These are phyloP conservation scores for Coniochaeta hoffmannii DNA, from an alignment of 2,329 filamentous ascomycete species.

Conservation along the genomic window DNA sequence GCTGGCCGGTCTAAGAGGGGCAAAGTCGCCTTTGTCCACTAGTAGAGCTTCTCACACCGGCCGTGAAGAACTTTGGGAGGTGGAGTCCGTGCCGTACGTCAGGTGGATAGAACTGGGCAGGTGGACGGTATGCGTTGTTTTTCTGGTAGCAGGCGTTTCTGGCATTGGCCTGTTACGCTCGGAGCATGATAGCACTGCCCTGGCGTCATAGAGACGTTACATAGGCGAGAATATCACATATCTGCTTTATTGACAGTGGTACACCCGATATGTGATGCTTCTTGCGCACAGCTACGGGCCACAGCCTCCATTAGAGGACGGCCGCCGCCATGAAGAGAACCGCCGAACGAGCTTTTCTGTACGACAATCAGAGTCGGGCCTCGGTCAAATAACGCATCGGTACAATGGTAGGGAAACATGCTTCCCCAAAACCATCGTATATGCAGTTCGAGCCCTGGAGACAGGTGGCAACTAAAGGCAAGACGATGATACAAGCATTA, in stretches of 20 bases:
- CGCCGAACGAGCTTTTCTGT: background rate
- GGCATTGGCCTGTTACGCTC: background rate
- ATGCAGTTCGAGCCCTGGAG: background rate
- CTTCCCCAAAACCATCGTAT: background rate
- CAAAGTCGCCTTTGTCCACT: background rate
- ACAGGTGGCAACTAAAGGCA: background rate
- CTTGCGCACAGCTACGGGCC: background rate
- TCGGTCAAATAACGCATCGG: background rate
- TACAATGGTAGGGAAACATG: background rate
- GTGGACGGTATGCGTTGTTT: background rate
- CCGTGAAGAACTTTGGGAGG: background rate
- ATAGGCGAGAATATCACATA: background rate
- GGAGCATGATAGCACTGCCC: background rate
- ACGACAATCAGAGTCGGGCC: background rate
- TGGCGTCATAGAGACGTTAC: background rate
- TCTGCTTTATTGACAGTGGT: background rate
- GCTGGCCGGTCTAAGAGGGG: background rate
- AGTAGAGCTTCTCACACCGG: background rate
- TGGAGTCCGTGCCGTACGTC: background rate
- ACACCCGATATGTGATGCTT: background rate
- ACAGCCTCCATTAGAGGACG: background rate
- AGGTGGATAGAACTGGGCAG: background rate
- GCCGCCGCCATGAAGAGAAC: background rate
- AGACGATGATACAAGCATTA: background rate
- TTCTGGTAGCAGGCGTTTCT: background rate